Evolutionary conservation across 441 rosid species (phyloP).

Genomic region (Sinapis alba): DNA sequence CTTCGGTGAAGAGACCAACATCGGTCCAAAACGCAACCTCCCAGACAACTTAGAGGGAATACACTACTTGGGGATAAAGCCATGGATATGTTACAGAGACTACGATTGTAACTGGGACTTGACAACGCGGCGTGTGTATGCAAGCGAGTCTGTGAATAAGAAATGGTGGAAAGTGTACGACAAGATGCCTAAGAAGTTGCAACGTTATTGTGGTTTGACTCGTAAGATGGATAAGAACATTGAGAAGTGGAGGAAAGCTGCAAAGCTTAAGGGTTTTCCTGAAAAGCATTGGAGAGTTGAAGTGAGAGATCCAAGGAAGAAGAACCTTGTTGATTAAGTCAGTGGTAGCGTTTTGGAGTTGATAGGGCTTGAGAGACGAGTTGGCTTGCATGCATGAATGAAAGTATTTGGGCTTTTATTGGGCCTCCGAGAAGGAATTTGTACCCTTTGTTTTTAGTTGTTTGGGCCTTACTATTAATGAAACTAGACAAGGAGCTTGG

Average conservation of each 20-base stretch:
- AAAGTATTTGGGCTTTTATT: not conserved
- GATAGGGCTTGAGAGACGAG: not conserved
- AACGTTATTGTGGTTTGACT: constrained; percentile 53
- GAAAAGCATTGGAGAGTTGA: constrained; percentile 63
- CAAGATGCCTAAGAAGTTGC: constrained; percentile 57
- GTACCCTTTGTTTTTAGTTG: too few species aligned
- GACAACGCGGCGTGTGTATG: constrained; percentile 43
- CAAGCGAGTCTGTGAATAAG: constrained; percentile 62
- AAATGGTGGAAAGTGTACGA: constrained; percentile 80
- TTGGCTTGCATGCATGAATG: not conserved
- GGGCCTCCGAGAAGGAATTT: too few species aligned
- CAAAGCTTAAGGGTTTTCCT: constrained; percentile 41
- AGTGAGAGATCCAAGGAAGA: constrained; percentile 55
- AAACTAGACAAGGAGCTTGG: not conserved
- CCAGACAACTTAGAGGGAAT: constrained; percentile 42
- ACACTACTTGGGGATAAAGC: constrained; percentile 79
- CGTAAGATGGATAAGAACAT: constrained; percentile 45
- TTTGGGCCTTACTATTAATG: not conserved
- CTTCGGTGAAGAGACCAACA: constrained; percentile 20
- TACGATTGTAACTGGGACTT: constrained; percentile 90
- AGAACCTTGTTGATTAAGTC: constrained; percentile 26
- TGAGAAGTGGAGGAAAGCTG: constrained; percentile 56
- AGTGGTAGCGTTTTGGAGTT: not conserved
- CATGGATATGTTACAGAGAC: constrained; percentile 86
- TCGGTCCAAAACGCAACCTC: constrained; percentile 26